phyloP scores from a whole-genome alignment of 169 alveolate species.

The Besnoitia besnoiti region DNA sequence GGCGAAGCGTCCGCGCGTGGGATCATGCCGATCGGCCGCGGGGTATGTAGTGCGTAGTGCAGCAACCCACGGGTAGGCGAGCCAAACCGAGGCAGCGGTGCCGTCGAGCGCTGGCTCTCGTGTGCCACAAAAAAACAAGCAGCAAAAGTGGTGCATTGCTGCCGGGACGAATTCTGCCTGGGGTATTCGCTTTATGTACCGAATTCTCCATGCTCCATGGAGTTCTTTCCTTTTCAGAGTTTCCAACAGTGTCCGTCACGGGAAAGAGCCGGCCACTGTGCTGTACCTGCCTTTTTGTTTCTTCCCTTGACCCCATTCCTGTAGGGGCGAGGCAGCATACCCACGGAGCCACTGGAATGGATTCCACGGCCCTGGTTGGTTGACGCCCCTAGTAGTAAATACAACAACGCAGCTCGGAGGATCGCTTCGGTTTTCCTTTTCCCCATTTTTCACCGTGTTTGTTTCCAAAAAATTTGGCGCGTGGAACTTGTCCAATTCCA shows the following conservation, averaged over 20 bases:
- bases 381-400: neutral
- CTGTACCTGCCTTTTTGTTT: neutral
- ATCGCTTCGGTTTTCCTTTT: neutral
- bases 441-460: neutral
- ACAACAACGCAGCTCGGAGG: neutral
- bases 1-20: no score
- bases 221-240: neutral
- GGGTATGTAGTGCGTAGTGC: no score
- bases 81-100: neutral
- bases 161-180: neutral
- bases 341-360: neutral
- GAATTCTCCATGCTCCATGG: neutral
- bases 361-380: neutral
- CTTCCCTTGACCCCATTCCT: neutral
- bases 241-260: neutral
- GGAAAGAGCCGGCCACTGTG: neutral
- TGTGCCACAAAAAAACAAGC: neutral
- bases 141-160: neutral
- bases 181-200: neutral
- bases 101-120: neutral
- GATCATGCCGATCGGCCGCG: no score
- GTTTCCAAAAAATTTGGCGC: no score
- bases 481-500: neutral
- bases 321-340: neutral
- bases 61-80: no score